Conservation (phyloP, 73 alveolate genomes). For the Paramecium bursaria region DNA sequence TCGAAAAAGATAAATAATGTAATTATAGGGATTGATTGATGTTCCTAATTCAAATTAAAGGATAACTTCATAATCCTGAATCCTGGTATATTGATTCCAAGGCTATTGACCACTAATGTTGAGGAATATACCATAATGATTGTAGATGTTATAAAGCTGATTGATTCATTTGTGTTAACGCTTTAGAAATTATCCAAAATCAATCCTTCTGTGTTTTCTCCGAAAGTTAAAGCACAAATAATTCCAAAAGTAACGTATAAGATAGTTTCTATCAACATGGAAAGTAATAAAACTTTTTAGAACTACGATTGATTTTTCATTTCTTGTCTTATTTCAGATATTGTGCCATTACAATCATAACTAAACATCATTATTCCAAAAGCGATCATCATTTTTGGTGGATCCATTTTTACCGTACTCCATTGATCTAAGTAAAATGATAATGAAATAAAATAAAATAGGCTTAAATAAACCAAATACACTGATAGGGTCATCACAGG, state of each 20-base stretch:
- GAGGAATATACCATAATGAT: slow-evolving; percentile 7
- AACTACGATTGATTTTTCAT: background rate
- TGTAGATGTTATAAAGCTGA: background rate
- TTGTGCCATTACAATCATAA: slow-evolving; percentile 28
- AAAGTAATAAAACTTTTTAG: background rate
- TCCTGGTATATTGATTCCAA: slow-evolving; percentile 18
- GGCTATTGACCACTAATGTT: background rate
- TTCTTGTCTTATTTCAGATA: slow-evolving; percentile 43
- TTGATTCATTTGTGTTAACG: too few species aligned
- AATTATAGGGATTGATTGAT: too few species aligned
- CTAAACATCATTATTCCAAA: slow-evolving; percentile 39
- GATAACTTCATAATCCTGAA: background rate
- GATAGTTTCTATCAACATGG: slow-evolving; percentile 26
- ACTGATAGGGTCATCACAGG: slow-evolving; percentile 13
- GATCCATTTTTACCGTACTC: background rate
- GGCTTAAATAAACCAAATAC: background rate
- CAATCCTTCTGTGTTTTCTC: background rate
- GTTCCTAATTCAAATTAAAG: too few species aligned
- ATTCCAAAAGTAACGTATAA: slow-evolving; percentile 28
- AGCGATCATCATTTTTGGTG: slow-evolving; percentile 6
- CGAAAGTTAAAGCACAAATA: background rate
- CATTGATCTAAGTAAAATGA: slow-evolving; percentile 11
- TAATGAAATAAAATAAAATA: background rate
- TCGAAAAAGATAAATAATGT: background rate
- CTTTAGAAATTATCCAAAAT: slow-evolving; percentile 10